These are phyloP conservation scores for Colletotrichum sansevieriae DNA, from an alignment of 2,329 filamentous ascomycete species.

Conservation along the genomic window DNA sequence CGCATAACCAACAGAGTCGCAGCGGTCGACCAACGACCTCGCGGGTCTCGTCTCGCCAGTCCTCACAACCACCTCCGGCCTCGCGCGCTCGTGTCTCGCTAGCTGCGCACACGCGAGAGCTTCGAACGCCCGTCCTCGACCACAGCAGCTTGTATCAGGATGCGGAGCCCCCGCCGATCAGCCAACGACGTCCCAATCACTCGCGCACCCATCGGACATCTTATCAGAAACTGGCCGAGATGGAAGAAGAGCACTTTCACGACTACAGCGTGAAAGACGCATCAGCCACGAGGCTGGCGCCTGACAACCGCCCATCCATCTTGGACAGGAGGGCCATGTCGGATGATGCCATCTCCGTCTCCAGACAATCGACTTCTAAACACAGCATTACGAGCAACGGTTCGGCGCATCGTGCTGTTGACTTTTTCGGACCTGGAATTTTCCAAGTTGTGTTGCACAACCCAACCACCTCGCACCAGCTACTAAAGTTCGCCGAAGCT, in stretches of 20 bases:
- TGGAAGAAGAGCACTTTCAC: conserved; percentile 12
- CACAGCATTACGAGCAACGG: conserved; percentile 31
- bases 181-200: conserved; percentile 25
- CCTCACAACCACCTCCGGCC: conserved; percentile 14
- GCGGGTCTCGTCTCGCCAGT: conserved; percentile 24
- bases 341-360: conserved; percentile 33
- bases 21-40: background rate
- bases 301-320: conserved; percentile 12
- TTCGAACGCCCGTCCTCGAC: conserved; percentile 35
- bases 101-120: conserved; percentile 24
- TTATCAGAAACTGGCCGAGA: background rate
- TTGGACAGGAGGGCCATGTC: background rate
- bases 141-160: conserved; percentile 27
- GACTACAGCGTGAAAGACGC: conserved; percentile 21
- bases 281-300: background rate
- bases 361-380: conserved; percentile 34
- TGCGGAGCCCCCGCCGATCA: conserved; percentile 32
- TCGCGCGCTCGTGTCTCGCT: conserved; percentile 10
- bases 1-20: background rate
- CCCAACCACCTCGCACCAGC: conserved; percentile 59
- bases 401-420: conserved; percentile 48
- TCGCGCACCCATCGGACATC: conserved; percentile 8
- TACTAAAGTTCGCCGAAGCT: conserved; percentile 62
- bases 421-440: conserved; percentile 64
- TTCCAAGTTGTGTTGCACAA: conserved; percentile 65